Evolutionary conservation across 1,139 yeast genomes (phyloP).

Genomic region (Debaryomyces nepalensis): DNA sequence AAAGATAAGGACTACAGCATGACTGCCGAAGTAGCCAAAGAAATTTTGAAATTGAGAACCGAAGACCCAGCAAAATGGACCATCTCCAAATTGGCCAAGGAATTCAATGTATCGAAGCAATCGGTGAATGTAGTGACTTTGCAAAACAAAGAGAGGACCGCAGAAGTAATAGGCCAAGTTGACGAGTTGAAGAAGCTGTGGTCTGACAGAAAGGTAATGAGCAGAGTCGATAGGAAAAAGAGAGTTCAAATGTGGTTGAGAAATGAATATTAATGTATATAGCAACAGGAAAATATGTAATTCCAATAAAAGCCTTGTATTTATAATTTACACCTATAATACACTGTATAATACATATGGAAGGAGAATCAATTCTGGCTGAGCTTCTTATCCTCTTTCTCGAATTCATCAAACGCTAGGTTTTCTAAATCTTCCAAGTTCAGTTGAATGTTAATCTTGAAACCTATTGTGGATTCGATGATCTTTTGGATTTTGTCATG

Average conservation of each 20-base stretch:
- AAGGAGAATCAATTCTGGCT: slow-evolving; percentile 1
- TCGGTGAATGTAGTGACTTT: slow-evolving; percentile 36
- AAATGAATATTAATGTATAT: slow-evolving; percentile 45
- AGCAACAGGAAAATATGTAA: slow-evolving; percentile 6
- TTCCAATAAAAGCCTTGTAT: slow-evolving; percentile 12
- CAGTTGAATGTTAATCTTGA: slow-evolving; percentile 68
- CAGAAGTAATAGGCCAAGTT: slow-evolving; percentile 21
- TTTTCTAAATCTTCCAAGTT: slow-evolving; percentile 60
- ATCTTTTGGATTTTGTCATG: slow-evolving; percentile 59
- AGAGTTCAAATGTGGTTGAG: slow-evolving; percentile 67
- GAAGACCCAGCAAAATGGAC: slow-evolving; percentile 70
- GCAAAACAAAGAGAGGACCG: slow-evolving; percentile 20
- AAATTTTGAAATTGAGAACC: slow-evolving; percentile 64
- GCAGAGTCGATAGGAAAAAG: slow-evolving; percentile 58
- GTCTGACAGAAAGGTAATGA: slow-evolving; percentile 24
- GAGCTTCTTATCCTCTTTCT: slow-evolving; percentile 25
- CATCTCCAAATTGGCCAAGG: slow-evolving; percentile 65
- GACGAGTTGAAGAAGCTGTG: slow-evolving; percentile 20
- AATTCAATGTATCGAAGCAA: slow-evolving; percentile 49
- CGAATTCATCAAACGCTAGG: slow-evolving; percentile 43
- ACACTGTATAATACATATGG: slow-evolving; percentile 15
- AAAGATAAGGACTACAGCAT: slow-evolving; percentile 60
- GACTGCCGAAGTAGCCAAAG: slow-evolving; percentile 60
- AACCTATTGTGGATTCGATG: slow-evolving; percentile 61
- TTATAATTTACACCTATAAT: slow-evolving; percentile 12